phyloP scores from a whole-genome alignment of 371 early-diverging fungal genomes.

The Coemansia sp. region DNA sequence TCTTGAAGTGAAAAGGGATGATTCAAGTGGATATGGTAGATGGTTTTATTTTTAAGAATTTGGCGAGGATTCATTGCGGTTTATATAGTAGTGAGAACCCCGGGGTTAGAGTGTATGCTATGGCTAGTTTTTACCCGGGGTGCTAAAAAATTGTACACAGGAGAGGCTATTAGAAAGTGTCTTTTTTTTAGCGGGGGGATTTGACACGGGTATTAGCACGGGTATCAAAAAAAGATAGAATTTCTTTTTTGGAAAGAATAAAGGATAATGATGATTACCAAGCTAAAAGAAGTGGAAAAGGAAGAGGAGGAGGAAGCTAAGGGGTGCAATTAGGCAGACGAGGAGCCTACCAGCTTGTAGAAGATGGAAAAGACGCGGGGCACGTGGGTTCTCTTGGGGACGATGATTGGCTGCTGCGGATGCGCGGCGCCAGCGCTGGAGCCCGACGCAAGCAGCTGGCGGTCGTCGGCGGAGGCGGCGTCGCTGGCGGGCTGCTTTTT shows the following conservation, averaged over 20 bases:
- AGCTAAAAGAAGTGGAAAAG: not conserved
- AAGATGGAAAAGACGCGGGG: constrained; percentile 44
- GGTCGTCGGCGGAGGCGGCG: not conserved
- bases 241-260: constrained; percentile 2
- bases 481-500: not conserved
- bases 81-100: no score
- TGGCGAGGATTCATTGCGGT: no score
- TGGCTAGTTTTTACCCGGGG: no score
- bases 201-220: no score
- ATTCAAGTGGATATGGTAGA: no score
- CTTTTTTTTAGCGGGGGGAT: no score
- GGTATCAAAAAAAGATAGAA: constrained; percentile 1
- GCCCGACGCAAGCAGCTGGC: not conserved
- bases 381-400: constrained; percentile 14
- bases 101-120: no score
- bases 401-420: not conserved
- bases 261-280: not conserved
- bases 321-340: not conserved
- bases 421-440: not conserved
- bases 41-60: no score
- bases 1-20: no score
- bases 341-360: constrained; percentile 38
- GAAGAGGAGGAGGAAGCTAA: not conserved
- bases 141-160: no score
- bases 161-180: no score